These are phyloP conservation scores for Bocquillonia castaneifolia DNA, from an alignment of 441 rosid species.

Conservation along the genomic window DNA sequence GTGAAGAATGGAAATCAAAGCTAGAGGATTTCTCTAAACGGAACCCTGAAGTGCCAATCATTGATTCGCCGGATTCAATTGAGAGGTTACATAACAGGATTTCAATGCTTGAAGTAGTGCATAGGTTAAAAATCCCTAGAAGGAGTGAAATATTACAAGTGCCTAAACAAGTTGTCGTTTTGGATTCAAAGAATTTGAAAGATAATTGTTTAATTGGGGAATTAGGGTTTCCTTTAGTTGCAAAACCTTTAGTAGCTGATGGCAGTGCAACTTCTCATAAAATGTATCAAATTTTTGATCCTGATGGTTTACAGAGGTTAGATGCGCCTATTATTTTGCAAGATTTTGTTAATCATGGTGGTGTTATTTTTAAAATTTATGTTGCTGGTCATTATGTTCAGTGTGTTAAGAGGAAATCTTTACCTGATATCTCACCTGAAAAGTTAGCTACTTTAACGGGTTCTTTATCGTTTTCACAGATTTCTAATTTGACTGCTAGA, in stretches of 20 bases:
- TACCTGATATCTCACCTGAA: conserved; percentile 58
- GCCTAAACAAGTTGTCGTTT: conserved; percentile 53
- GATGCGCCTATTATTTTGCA: conserved; percentile 60
- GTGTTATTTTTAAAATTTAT: conserved; percentile 68
- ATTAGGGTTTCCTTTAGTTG: conserved; percentile 53
- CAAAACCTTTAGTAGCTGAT: conserved; percentile 63
- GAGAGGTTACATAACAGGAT: conserved; percentile 48
- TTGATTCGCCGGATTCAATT: conserved; percentile 50
- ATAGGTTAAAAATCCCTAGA: conserved; percentile 32
- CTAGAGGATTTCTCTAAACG: conserved; percentile 30
- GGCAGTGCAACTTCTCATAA: conserved; percentile 63
- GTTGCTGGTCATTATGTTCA: conserved; percentile 51
- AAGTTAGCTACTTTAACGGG: conserved; percentile 42
- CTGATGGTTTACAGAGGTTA: conserved; percentile 47
- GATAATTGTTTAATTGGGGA: conserved; percentile 18
- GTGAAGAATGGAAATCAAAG: conserved; percentile 43
- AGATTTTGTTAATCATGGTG: conserved; percentile 80
- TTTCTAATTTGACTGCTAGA: conserved; percentile 43
- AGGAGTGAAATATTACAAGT: conserved; percentile 33
- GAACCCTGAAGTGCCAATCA: conserved; percentile 43
- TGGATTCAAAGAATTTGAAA: conserved; percentile 36
- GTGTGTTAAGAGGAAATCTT: conserved; percentile 66
- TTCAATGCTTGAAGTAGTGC: conserved; percentile 67
- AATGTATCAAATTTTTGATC: conserved; percentile 53
- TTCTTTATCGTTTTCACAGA: conserved; percentile 54